Evolutionary conservation across 257 asterid species (phyloP).

Genomic region (Pogostemon cablin): DNA sequence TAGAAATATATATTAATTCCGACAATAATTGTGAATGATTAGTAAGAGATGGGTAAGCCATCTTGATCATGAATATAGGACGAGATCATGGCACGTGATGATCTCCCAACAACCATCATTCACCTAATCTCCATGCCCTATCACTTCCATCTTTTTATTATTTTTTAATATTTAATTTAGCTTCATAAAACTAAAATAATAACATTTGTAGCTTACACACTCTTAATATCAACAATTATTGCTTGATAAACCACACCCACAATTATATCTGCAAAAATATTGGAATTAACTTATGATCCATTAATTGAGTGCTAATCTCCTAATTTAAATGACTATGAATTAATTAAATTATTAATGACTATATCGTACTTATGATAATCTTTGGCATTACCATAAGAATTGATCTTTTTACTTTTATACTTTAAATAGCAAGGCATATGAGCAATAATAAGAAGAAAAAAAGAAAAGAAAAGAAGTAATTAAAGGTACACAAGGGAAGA

Average conservation of each 20-base stretch:
- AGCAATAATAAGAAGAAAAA: background rate
- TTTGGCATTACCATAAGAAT: no score
- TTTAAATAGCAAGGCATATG: background rate
- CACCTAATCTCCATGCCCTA: conserved; percentile 30
- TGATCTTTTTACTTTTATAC: no score
- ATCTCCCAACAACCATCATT: conserved; percentile 36
- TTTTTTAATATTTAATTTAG: background rate
- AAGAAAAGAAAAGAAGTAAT: conserved; percentile 5
- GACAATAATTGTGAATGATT: conserved; percentile 38
- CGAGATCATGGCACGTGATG: conserved; percentile 39
- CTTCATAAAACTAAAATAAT: background rate
- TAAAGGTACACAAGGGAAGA: background rate
- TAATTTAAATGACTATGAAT: no score
- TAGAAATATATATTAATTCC: conserved; percentile 12
- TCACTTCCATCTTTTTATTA: background rate
- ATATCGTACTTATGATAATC: no score
- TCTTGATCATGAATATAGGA: conserved; percentile 35
- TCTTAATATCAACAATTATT: no score
- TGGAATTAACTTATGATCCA: no score
- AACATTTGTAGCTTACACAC: background rate
- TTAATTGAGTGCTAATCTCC: no score
- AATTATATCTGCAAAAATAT: no score
- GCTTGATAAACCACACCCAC: no score
- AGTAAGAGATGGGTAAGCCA: conserved; percentile 39
- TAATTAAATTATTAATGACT: no score